A percentile compares a stretch with the other conserved stretches of the same genome.
These are phyloP conservation scores for Monilinia laxa DNA, from an alignment of 2,329 filamentous ascomycete species.

Conservation along the genomic window DNA sequence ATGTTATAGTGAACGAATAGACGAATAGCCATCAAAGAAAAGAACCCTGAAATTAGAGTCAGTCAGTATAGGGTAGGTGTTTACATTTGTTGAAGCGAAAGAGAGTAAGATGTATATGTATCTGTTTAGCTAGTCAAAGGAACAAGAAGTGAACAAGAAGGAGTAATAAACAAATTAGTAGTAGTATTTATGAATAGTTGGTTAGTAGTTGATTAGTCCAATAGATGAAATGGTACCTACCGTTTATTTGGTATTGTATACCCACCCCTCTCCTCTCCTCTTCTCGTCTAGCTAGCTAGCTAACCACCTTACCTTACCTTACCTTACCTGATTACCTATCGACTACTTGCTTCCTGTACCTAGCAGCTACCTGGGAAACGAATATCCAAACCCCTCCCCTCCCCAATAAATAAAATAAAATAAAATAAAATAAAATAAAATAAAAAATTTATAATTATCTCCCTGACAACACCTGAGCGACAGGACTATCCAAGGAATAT, in stretches of 20 bases:
- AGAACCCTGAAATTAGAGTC: neutral
- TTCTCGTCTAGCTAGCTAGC: no score
- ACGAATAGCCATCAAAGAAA: no score
- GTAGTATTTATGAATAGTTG: no score
- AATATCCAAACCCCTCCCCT: neutral
- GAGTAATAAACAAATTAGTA: no score
- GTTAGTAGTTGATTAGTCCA: no score
- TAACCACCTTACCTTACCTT: no score
- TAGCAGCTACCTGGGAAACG: neutral
- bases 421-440: neutral
- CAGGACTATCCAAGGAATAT: conserved; percentile 21
- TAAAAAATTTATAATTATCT: neutral
- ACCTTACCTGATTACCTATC: neutral
- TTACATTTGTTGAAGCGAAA: no score
- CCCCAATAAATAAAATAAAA: neutral
- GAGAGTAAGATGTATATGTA: neutral
- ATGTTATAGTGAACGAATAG: neutral
- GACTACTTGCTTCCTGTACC: neutral
- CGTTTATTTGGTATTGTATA: no score
- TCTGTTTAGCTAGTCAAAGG: no score
- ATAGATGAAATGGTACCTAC: no score
- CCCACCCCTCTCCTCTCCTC: no score
- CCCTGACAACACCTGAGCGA: conserved; percentile 24
- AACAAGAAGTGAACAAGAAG: no score
- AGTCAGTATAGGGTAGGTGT: conserved; percentile 1